These are phyloP conservation scores for Cynanchum wilfordii DNA, from an alignment of 257 asterid genomes.

Conservation along the genomic window DNA sequence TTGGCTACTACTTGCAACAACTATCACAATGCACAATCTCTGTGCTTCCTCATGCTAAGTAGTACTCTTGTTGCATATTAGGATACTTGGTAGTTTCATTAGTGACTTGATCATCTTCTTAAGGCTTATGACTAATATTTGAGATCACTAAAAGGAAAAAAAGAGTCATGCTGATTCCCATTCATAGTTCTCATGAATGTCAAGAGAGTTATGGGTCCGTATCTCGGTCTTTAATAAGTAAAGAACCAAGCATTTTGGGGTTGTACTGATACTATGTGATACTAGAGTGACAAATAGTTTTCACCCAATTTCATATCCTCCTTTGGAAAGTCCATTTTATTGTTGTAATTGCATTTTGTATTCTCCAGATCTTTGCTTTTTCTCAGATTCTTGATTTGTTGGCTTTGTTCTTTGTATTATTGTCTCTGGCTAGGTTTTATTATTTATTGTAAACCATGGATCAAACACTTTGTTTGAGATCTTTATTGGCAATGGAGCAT, in stretches of 20 bases:
- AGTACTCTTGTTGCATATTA: background rate
- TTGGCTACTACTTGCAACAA: background rate
- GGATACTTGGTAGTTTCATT: background rate
- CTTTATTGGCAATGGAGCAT: background rate
- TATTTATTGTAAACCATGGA: background rate
- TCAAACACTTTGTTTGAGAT: background rate
- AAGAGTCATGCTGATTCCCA: background rate
- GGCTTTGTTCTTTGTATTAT: background rate
- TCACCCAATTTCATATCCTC: background rate
- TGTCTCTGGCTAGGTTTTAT: background rate
- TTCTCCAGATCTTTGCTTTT: slow-evolving; percentile 1
- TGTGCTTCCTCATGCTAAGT: background rate
- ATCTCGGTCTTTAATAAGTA: background rate
- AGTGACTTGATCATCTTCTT: background rate
- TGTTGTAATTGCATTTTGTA: slow-evolving; percentile 1
- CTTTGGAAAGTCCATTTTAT: background rate
- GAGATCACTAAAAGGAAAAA: background rate
- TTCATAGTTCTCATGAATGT: background rate
- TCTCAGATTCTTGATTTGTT: background rate
- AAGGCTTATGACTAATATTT: background rate
- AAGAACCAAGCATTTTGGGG: background rate
- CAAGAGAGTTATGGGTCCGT: background rate
- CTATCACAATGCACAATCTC: background rate
- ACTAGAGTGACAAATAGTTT: background rate
- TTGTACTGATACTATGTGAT: background rate